These are phyloP conservation scores for Ophiostoma pallidulum DNA, from an alignment of 2,329 filamentous ascomycete genomes.

Conservation along the genomic window DNA sequence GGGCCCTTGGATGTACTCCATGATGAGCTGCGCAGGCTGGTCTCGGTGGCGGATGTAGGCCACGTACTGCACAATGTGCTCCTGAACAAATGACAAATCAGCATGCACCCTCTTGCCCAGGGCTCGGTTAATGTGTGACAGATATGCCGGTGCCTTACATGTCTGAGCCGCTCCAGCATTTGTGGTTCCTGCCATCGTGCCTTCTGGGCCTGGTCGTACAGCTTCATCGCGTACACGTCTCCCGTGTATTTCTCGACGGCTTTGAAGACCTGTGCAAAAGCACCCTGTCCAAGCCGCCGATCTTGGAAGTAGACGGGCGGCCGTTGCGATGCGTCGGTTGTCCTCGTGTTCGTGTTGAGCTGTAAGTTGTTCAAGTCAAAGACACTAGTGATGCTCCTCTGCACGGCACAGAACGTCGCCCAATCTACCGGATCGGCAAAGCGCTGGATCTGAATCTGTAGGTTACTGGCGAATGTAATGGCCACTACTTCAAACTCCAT, in stretches of 20 bases:
- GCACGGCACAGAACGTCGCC: no score
- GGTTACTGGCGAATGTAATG: not conserved
- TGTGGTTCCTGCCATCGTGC: not conserved
- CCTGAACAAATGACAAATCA: not conserved
- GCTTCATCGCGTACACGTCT: not conserved
- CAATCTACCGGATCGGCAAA: not conserved
- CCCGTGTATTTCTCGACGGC: not conserved
- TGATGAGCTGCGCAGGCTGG: not conserved
- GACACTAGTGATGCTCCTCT: no score
- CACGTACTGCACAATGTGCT: not conserved
- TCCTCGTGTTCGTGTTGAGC: not conserved
- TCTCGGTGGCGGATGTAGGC: not conserved
- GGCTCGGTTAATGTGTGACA: no score
- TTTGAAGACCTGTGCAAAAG: not conserved
- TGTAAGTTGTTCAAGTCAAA: not conserved
- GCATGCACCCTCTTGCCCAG: not conserved
- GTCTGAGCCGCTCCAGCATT: not conserved
- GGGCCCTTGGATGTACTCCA: not conserved
- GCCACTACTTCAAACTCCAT: not conserved
- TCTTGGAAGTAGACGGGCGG: not conserved
- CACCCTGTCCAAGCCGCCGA: not conserved
- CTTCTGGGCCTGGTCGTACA: not conserved
- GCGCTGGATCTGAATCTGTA: not conserved
- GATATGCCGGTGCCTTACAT: no score
- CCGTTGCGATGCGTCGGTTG: not conserved